Evolutionary conservation across 2,329 filamentous ascomycete genomes (phyloP), one percentile per base, ranked within the genome.

Genomic region (Raffaelea albimanens): DNA sequence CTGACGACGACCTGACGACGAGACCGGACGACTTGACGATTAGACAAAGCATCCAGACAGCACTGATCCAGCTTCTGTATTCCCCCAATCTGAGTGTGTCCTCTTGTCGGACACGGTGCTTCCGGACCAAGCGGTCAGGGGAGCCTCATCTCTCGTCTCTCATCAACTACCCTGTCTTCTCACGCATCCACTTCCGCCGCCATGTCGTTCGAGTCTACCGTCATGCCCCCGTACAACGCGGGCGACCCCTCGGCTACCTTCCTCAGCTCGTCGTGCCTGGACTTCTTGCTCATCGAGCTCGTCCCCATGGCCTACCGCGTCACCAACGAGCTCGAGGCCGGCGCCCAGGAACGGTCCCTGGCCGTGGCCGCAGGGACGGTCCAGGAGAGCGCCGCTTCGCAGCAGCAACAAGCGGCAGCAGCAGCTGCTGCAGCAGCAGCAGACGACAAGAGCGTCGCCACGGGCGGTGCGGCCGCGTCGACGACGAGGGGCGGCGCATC

Each of bases 271-370:
- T 93, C 91, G 43, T 89, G 86, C 63, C 81, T 98, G 58, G 93
- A 98, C 67, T 85, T 98, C 57, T 79, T 98, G 48, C 79, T 98
- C 57, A 97, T 97, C 62, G 93, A 98, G 70, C 80, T 98, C 47
- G 93, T 98, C 16, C 93, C 93, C 36, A 84, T 97, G 72, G 87
- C 91, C 5, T 88, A 94, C 66, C 82, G 93, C 55, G 76, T 97
- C 52, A 83, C 87, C 20, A 78, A 82, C 59, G 83, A 93, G 59
- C 73, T 88, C 4, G 78, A 81, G 50, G 68, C 67, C 50, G 43
- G 41, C 63, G 71, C 50, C 57, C 59, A 39, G 45, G 56, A 45
- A 46, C 50, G 43, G 54, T 59, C 47, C 52, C 58, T 80, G 50
- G 67, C 66, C 25, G 62, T 66, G 45, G 64, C 74, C 51, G 25